These are phyloP conservation scores for Eimeria acervulina DNA, from an alignment of 169 alveolate species.

Conservation along the genomic window DNA sequence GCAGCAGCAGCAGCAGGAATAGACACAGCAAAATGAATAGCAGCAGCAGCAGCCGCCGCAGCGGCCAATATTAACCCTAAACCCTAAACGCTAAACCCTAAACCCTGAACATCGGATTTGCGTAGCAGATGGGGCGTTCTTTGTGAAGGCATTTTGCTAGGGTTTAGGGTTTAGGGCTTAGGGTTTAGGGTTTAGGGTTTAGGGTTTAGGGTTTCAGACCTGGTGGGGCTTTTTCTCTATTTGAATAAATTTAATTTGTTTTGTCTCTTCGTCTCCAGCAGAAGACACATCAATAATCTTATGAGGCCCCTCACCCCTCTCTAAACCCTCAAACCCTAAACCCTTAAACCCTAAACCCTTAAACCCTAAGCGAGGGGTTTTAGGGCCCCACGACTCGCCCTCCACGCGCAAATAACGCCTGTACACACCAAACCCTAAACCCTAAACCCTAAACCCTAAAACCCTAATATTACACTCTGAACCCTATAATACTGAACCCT, in stretches of 20 bases:
- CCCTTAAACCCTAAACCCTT: not conserved
- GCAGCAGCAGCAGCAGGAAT: too few relatives aligned
- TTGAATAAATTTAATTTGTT: not conserved
- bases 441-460: not conserved
- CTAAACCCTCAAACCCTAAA: not conserved
- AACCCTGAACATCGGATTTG: not conserved
- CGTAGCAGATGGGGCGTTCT: not conserved
- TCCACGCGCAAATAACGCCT: conserved; percentile 3
- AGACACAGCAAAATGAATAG: too few relatives aligned
- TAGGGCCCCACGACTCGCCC: not conserved
- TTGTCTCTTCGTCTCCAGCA: not conserved
- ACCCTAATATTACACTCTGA: too few relatives aligned
- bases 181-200: not conserved
- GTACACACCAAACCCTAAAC: not conserved
- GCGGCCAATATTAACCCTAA: too few relatives aligned
- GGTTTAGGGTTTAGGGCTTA: too few relatives aligned
- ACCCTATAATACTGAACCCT: not conserved
- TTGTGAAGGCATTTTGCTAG: too few relatives aligned
- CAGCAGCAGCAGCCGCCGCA: too few relatives aligned
- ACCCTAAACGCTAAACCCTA: not conserved
- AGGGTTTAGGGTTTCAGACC: conserved; percentile 14
- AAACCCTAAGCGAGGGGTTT: not conserved
- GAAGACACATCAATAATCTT: not conserved
- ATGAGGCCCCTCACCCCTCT: conserved; percentile 1
- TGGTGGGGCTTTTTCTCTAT: not conserved